These are phyloP conservation scores for Arxiozyma slooffiae DNA, from an alignment of 1,139 yeast genomes.

Conservation along the genomic window DNA sequence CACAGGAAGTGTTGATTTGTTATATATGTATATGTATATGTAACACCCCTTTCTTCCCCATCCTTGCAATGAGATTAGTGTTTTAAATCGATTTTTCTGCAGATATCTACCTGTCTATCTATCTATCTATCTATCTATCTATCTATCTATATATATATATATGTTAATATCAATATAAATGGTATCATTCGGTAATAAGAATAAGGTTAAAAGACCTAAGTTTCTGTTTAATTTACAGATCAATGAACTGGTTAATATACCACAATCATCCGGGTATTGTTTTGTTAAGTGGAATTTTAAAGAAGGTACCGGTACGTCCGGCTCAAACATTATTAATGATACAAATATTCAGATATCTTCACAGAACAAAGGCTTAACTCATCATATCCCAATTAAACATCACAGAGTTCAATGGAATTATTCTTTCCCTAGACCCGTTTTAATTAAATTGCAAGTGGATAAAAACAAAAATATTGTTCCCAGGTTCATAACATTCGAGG, in stretches of 20 bases:
- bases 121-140: no score
- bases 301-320: conserved; percentile 32
- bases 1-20: no score
- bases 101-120: no score
- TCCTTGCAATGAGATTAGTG: no score
- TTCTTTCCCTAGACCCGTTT: conserved; percentile 29
- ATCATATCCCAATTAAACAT: conserved; percentile 35
- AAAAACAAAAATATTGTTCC: conserved; percentile 30
- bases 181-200: conserved; percentile 13
- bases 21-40: no score
- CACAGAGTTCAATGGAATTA: conserved; percentile 46
- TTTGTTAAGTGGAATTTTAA: conserved; percentile 50
- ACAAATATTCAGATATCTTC: conserved; percentile 11
- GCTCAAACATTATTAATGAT: no score
- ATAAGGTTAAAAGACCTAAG: conserved; percentile 33
- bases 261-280: conserved; percentile 65
- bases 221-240: conserved; percentile 54
- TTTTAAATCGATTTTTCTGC: no score
- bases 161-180: conserved; percentile 2
- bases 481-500: conserved; percentile 32
- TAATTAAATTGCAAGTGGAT: conserved; percentile 37
- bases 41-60: no score
- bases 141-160: conserved; percentile 5
- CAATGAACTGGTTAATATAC: conserved; percentile 68
- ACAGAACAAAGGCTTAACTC: conserved; percentile 22